Base-by-base conservation (phyloP, 306 rosid genomes). In the Ormosia emarginata region DNA sequence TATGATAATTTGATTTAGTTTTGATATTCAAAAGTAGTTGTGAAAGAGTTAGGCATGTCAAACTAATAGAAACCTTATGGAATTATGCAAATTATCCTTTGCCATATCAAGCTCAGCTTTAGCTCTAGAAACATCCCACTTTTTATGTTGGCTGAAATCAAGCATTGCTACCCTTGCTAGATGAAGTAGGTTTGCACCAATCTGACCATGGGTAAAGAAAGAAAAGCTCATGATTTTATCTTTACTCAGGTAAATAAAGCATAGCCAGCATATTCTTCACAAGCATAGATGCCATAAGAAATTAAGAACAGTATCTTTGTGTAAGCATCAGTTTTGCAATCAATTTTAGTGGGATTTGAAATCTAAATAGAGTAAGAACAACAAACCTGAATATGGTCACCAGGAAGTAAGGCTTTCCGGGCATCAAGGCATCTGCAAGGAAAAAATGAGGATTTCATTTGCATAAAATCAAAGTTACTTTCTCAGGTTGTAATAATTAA, bases 151-250 rank as follows among this genome's bases (percentile, higher is more conserved):
- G 56, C 63, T 82, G 82, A 71, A 83, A 68, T 83, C 90, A 71
- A 88, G 89, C 89, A 86, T 84, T 81, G 83, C 81, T 78, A 90
- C 90, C 77, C 92, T 84, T 59, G 94, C 95, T 71, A 93, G 81
- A 77, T 88, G 95, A 83, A 94, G 97, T 88, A 88, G 81, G 87
- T 91, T 93, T 65, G 89, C 97, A 50, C 89, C 94, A 83, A 93
- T 87, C 98, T 92, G 89, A 53, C 59, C 62, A 86, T 34, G 36
- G 76, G 37, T 62, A 83, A 34, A 77, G 65, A 64, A 67, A 47
- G 76, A 65, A 75, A 74, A 47, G 30, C 17, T 68, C 6, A 53
- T 69, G 47, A 44, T 34, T 15, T 33, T 74, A 61, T 74, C 41
- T 65, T 74, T 63, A 76, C 29, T 65, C 58, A 13, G 37, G 64